Percentiles rank a stretch among this genome's conserved stretches.
Conservation (phyloP, 2,329 filamentous ascomycete species). For the Cladosporium sp. region DNA sequence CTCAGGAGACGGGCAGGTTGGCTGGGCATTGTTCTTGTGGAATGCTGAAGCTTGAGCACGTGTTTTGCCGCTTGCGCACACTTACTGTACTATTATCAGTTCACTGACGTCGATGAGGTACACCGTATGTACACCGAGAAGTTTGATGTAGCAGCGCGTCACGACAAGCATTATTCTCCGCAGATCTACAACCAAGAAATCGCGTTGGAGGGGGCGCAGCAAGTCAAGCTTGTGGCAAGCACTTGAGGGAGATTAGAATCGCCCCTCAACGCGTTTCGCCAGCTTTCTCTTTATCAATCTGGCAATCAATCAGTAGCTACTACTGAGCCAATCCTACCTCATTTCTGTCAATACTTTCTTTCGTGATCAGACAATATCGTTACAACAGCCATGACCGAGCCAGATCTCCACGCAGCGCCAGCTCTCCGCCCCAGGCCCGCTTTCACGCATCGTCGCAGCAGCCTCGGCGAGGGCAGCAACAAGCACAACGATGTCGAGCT, state of each 20-base stretch:
- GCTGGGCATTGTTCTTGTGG: neutral
- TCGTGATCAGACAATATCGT: neutral
- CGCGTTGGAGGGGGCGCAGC: neutral
- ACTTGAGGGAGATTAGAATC: neutral
- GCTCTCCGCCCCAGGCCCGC: constrained; percentile 41
- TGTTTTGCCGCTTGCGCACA: neutral
- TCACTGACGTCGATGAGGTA: no score
- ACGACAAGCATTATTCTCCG: neutral
- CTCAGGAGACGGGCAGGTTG: constrained; percentile 15
- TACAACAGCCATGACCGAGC: constrained; percentile 26
- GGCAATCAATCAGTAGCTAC: neutral
- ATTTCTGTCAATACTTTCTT: neutral
- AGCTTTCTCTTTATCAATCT: neutral
- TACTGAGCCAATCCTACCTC: neutral
- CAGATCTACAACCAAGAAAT: neutral
- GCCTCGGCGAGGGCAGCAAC: constrained; percentile 16
- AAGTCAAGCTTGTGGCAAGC: neutral
- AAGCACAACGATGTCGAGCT: constrained; percentile 40
- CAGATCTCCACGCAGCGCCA: constrained; percentile 46
- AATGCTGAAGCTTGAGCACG: neutral
- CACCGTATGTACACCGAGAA: neutral
- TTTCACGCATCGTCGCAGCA: constrained; percentile 30
- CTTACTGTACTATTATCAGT: neutral
- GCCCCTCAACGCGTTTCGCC: neutral
- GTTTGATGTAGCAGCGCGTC: neutral